Percentiles rank a stretch among this genome's conserved stretches.
Evolutionary conservation across 2,329 filamentous ascomycete species (phyloP).

Genomic region (Epichloe coenophiala): DNA sequence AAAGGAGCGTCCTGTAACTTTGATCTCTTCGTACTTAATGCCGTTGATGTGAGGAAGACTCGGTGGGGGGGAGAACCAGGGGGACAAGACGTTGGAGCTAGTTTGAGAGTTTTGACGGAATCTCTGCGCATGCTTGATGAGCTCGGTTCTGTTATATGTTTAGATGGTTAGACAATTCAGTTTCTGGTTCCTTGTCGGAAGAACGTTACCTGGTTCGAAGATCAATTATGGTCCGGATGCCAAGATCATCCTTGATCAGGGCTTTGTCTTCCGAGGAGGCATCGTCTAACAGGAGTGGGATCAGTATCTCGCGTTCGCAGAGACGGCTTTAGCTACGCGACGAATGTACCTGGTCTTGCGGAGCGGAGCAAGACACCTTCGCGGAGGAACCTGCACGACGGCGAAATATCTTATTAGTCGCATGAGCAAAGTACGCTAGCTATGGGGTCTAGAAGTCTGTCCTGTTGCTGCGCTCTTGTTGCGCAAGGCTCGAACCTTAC

Average conservation of each 20-base stretch:
- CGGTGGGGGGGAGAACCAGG: slow-evolving; percentile 34
- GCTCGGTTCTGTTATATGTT: slow-evolving; percentile 46
- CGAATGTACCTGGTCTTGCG: slow-evolving; percentile 40
- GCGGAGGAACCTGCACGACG: slow-evolving; percentile 23
- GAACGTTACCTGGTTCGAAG: slow-evolving; percentile 53
- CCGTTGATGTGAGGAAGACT: slow-evolving; percentile 49
- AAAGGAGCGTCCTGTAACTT: slow-evolving; percentile 60
- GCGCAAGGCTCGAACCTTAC: slow-evolving; percentile 20
- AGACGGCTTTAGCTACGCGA: too few relatives aligned
- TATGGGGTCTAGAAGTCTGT: not conserved
- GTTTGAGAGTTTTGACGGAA: slow-evolving; percentile 29
- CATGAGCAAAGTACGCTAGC: too few relatives aligned
- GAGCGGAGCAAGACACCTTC: slow-evolving; percentile 57
- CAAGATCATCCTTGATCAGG: slow-evolving; percentile 43
- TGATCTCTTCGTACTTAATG: slow-evolving; percentile 51
- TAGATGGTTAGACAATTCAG: not conserved
- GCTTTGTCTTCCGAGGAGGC: slow-evolving; percentile 52
- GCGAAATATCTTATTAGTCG: not conserved
- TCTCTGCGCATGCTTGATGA: slow-evolving; percentile 53
- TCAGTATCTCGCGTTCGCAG: too few relatives aligned
- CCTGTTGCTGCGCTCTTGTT: not conserved
- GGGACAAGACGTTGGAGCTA: slow-evolving; percentile 22
- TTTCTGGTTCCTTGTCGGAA: not conserved
- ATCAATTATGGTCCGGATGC: slow-evolving; percentile 63
- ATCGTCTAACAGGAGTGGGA: slow-evolving; percentile 40